Evolutionary conservation across 495 filamentous ascomycete genomes (phyloP), one percentile per base, ranked within the genome.

Genomic region (Cryomyces antarcticus): DNA sequence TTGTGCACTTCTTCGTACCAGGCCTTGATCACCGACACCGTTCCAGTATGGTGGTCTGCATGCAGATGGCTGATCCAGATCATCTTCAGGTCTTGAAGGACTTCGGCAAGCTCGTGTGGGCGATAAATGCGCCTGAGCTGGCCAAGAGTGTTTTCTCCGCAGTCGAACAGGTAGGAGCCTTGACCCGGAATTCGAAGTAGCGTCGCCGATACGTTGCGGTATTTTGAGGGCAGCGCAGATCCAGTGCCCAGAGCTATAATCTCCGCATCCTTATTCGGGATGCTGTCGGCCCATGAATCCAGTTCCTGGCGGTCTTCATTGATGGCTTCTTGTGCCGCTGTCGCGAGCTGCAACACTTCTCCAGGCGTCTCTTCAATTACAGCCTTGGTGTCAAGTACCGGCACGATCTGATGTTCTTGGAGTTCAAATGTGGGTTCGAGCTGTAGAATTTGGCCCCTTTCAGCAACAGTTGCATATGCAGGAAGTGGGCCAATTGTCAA

Each of bases 11-110:
- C 62, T 12, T 65, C 52, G 45, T 79, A 75, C 75, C 83, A 88
- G 12, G 81, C 81, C 55, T 69, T 77, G 52, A 99, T 77, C 28
- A 95, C 62, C 12, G 78, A 69, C 28, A 68, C 67, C 0, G 76
- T 82, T 30, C 89, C 89, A 13, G 96, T 71, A 53, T 99, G 89
- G 59, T 99, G 89, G 62, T 99, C 89, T 28, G 89, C 89, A 54
- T 99, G 89, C 41, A 88, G 61, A 59, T 99, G 89, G 53, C 81
- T 88, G 54, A 99, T 88, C 79, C 82, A 95, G 42, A 99, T 80
- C 49, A 73, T 69, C 33, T 79, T 81, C 28, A 99, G 65, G 45
- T 93, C 81, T 42, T 64, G 63, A 9, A 96, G 62, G 7, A 94
- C 63, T 31, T 75, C 68, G n/a, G 65, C 62, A 5, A 87, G 57